Evolutionary conservation across 257 asterid species (phyloP).

Genomic region (Cinchona pubescens): DNA sequence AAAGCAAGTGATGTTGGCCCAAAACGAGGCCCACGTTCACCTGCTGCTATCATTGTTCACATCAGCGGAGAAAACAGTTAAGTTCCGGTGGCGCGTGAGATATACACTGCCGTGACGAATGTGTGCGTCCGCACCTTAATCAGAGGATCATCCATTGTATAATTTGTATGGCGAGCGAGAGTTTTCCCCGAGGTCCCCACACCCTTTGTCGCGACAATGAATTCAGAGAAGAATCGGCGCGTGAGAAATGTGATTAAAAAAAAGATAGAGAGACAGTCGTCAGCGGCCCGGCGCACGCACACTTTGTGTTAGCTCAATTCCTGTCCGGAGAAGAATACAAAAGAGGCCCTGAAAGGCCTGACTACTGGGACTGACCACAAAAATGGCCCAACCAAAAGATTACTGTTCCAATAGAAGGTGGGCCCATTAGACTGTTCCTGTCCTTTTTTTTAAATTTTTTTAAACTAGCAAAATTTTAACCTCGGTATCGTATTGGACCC

Average conservation of each 20-base stretch:
- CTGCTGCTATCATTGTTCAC: not conserved
- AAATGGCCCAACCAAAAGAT: not conserved
- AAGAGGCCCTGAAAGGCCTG: slow-evolving; percentile 2
- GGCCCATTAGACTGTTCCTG: not conserved
- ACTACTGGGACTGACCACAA: slow-evolving; percentile 14
- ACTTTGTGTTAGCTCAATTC: slow-evolving; percentile 9
- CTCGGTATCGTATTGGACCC: slow-evolving; percentile 13
- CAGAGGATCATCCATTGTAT: no score
- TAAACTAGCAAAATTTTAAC: not conserved
- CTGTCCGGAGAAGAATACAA: slow-evolving; percentile 10
- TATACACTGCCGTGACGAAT: not conserved
- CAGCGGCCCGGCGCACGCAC: slow-evolving; percentile 27
- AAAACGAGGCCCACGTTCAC: slow-evolving; percentile 7
- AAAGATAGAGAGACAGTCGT: slow-evolving; percentile 7
- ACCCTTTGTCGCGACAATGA: not conserved
- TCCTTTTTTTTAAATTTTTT: not conserved
- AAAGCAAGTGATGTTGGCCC: not conserved
- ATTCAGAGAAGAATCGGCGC: slow-evolving; percentile 7
- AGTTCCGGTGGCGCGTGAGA: slow-evolving; percentile 1
- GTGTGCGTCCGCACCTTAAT: not conserved
- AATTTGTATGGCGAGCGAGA: not conserved
- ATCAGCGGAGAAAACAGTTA: not conserved
- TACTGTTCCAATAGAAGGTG: not conserved
- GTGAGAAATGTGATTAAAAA: slow-evolving; percentile 1
- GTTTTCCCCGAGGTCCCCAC: not conserved